These are phyloP conservation scores for Ustulina deusta DNA, from an alignment of 2,329 filamentous ascomycete species.

Conservation along the genomic window DNA sequence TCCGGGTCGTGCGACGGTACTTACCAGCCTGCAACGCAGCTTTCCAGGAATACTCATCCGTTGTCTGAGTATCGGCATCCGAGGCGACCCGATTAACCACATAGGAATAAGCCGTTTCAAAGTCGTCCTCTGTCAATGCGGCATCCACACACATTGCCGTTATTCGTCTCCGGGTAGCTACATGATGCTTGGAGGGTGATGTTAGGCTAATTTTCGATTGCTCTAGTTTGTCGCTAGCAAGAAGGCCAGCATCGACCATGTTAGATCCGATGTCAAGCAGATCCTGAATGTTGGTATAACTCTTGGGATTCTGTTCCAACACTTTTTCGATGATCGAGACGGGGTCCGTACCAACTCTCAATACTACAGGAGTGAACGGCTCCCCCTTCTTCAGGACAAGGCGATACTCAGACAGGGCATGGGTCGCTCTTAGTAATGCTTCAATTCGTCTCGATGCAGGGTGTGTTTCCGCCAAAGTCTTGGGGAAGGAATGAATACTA, in stretches of 20 bases:
- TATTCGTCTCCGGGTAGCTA: constrained; percentile 72
- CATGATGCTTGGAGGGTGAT: constrained; percentile 49
- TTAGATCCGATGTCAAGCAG: constrained; percentile 76
- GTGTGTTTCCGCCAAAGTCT: constrained; percentile 64
- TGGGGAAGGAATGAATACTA: constrained; percentile 73
- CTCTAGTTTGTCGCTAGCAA: constrained; percentile 48
- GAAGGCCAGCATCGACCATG: constrained; percentile 71
- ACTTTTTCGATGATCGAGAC: constrained; percentile 78
- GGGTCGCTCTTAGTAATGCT: constrained; percentile 77
- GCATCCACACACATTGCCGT: constrained; percentile 85
- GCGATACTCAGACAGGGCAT: constrained; percentile 80
- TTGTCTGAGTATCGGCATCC: constrained; percentile 46
- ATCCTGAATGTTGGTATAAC: constrained; percentile 80
- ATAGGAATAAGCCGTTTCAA: constrained; percentile 88
- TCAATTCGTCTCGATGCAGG: constrained; percentile 67
- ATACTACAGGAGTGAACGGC: constrained; percentile 80
- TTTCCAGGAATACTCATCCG: constrained; percentile 80
- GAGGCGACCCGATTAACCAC: constrained; percentile 75
- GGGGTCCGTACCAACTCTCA: constrained; percentile 82
- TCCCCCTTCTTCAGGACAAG: constrained; percentile 83
- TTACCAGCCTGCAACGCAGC: constrained; percentile 83
- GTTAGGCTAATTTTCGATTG: constrained; percentile 45
- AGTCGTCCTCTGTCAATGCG: constrained; percentile 80
- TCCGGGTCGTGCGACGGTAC: constrained; percentile 69
- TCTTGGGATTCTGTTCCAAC: constrained; percentile 78